These are phyloP conservation scores for Rhynchosporium agropyri DNA, from an alignment of 2,329 filamentous ascomycete genomes.

Conservation along the genomic window DNA sequence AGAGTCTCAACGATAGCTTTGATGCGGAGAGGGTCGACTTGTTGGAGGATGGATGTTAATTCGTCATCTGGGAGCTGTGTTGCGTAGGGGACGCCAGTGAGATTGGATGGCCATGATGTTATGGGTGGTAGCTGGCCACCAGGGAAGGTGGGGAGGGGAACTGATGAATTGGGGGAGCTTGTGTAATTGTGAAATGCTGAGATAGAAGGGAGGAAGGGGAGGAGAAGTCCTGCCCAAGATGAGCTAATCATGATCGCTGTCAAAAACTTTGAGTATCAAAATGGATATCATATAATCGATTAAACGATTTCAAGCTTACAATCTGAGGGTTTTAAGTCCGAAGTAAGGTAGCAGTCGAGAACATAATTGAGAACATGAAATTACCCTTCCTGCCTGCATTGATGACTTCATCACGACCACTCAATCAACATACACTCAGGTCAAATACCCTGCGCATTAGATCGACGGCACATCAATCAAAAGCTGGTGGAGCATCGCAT, in stretches of 20 bases:
- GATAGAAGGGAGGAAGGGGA: background rate
- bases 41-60: slow-evolving; percentile 24
- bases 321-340: background rate
- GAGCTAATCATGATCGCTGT: slow-evolving; percentile 6
- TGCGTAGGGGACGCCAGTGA: slow-evolving; percentile 25
- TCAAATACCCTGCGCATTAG: slow-evolving; percentile 3
- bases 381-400: background rate
- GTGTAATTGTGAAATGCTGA: background rate
- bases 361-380: background rate
- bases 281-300: background rate
- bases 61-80: slow-evolving; percentile 30
- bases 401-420: slow-evolving; percentile 16
- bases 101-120: slow-evolving; percentile 22
- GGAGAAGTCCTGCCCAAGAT: background rate
- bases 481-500: background rate
- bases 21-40: slow-evolving; percentile 46
- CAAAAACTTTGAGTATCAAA: background rate
- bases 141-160: slow-evolving; percentile 19
- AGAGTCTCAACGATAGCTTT: slow-evolving; percentile 55
- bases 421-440: background rate
- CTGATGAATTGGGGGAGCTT: slow-evolving; percentile 7
- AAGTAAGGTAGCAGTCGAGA: background rate
- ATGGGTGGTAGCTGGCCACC: slow-evolving; percentile 18
- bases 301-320: background rate
- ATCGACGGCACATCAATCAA: slow-evolving; percentile 3